phyloP scores from a whole-genome alignment of 78 protist genomes.

The Trichosphaerium sp. region DNA sequence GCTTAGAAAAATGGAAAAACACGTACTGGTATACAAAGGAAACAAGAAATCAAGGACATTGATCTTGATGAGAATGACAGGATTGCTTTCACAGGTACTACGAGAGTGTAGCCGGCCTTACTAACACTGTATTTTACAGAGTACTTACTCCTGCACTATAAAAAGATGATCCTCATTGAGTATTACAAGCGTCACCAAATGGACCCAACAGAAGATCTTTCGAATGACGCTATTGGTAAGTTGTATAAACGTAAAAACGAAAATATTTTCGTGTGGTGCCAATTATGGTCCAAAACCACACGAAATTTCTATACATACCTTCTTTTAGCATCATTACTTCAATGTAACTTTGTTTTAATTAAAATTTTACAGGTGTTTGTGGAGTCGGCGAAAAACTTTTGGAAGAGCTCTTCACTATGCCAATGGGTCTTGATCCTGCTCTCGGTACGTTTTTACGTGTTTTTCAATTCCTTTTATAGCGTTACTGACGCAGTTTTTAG shows the following conservation, averaged over 20 bases:
- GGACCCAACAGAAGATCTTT: not conserved
- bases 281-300: no score
- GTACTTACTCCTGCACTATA: conserved; percentile 12
- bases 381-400: not conserved
- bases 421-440: not conserved
- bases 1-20: not conserved
- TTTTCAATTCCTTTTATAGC: no score
- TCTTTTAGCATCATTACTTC: no score
- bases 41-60: not conserved
- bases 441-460: no score
- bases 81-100: no score
- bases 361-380: no score
- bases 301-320: no score
- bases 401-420: conserved; percentile 3
- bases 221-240: not conserved
- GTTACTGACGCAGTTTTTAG: not conserved
- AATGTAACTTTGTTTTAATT: no score
- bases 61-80: not conserved
- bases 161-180: not conserved
- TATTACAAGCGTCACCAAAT: conserved; percentile 1
- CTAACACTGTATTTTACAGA: not conserved
- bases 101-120: no score
- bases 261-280: no score
- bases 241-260: no score
- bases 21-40: not conserved